Conservation (phyloP, 2,329 filamentous ascomycete species). For the Dothistroma pini region DNA sequence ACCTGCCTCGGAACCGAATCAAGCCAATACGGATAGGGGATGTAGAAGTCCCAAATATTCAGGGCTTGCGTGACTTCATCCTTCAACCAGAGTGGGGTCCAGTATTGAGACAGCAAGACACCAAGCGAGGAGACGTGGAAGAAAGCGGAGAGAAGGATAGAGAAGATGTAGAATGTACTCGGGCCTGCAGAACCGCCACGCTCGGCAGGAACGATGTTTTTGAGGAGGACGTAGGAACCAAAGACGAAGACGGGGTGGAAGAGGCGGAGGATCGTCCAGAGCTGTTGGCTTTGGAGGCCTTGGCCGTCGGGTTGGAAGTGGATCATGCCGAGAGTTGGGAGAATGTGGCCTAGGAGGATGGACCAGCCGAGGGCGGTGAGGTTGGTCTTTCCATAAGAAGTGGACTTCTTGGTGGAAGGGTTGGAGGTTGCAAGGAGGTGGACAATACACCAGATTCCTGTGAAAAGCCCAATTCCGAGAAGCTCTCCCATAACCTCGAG, state of each 20-base stretch:
- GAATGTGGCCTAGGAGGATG: slow-evolving; percentile 20
- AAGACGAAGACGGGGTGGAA: slow-evolving; percentile 25
- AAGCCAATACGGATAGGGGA: slow-evolving; percentile 21
- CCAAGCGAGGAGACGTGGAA: slow-evolving; percentile 22
- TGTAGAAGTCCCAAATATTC: slow-evolving; percentile 11
- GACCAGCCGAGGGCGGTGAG: slow-evolving; percentile 20
- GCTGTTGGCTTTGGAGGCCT: slow-evolving; percentile 19
- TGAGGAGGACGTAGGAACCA: slow-evolving; percentile 10
- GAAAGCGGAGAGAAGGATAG: slow-evolving; percentile 21
- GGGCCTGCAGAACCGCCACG: neutral
- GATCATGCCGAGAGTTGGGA: slow-evolving; percentile 23
- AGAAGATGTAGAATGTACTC: slow-evolving; percentile 22
- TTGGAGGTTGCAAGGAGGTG: slow-evolving; percentile 18
- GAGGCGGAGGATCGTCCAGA: slow-evolving; percentile 23
- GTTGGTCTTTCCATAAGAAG: neutral
- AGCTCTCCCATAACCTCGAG: slow-evolving; percentile 23
- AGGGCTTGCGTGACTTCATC: slow-evolving; percentile 14
- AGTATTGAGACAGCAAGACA: slow-evolving; percentile 12
- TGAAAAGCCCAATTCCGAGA: slow-evolving; percentile 23
- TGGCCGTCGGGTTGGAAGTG: slow-evolving; percentile 16
- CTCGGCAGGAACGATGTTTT: neutral
- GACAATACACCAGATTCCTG: slow-evolving; percentile 22
- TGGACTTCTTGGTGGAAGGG: neutral
- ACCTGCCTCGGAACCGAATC: slow-evolving; percentile 9
- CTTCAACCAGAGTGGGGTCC: slow-evolving; percentile 18